A percentile compares a stretch with the other conserved stretches of the same genome.
These are phyloP conservation scores for Leptodontidium sp. DNA, from an alignment of 2,329 filamentous ascomycete species.

Conservation along the genomic window DNA sequence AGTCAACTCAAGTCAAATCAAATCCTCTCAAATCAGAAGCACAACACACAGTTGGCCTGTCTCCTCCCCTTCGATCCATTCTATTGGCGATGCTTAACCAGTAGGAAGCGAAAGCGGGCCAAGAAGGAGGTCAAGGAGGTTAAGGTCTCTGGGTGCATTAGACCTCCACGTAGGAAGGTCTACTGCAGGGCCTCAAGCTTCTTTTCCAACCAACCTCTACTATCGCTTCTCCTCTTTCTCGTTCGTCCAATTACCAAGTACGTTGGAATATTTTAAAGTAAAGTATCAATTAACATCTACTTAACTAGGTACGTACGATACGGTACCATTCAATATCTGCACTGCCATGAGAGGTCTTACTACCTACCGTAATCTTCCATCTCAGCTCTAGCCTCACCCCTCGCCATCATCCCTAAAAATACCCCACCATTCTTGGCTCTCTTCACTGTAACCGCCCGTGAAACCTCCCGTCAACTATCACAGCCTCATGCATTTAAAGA, in stretches of 20 bases:
- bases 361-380: conserved; percentile 6
- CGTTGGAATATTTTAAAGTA: too few species aligned
- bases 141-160: conserved; percentile 26
- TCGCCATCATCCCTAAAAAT: conserved; percentile 11
- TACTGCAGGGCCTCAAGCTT: conserved; percentile 17
- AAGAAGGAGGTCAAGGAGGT: conserved; percentile 18
- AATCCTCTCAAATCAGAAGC: conserved; percentile 8
- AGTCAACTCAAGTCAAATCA: not conserved
- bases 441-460: conserved; percentile 11
- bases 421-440: not conserved
- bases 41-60: conserved; percentile 10
- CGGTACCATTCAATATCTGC: conserved; percentile 6
- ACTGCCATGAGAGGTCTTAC: not conserved
- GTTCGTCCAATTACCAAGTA: not conserved
- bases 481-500: conserved; percentile 1
- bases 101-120: conserved; percentile 23
- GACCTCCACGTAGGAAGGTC: conserved; percentile 15
- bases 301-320: not conserved
- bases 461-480: not conserved
- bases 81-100: conserved; percentile 26
- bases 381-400: conserved; percentile 9
- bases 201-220: not conserved
- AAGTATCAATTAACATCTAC: not conserved
- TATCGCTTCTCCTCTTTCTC: not conserved
- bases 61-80: not conserved